These are phyloP conservation scores for Lentinula lateritia DNA, from an alignment of 768 basidiomycete species.

Conservation along the genomic window DNA sequence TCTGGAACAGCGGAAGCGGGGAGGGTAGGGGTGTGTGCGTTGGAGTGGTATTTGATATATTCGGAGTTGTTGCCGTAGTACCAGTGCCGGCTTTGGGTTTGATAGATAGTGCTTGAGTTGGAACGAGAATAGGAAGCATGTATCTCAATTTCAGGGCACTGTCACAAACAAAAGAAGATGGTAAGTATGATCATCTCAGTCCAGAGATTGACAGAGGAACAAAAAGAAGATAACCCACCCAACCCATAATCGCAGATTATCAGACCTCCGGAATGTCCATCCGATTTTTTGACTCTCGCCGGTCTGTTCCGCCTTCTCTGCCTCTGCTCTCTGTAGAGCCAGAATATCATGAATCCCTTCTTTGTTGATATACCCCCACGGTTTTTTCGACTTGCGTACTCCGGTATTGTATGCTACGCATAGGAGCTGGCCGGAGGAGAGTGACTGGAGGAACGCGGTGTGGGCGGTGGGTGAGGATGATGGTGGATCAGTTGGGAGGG, in stretches of 20 bases:
- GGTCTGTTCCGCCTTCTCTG: slow-evolving; percentile 25
- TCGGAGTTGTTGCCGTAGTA: not conserved
- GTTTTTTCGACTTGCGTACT: slow-evolving; percentile 73
- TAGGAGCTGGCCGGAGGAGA: slow-evolving; percentile 76
- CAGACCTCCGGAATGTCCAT: slow-evolving; percentile 83
- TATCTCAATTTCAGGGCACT: slow-evolving; percentile 85
- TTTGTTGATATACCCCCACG: slow-evolving; percentile 82
- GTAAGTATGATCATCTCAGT: not conserved
- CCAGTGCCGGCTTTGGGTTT: slow-evolving; percentile 9
- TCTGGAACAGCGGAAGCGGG: slow-evolving; percentile 19
- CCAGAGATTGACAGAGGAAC: not conserved
- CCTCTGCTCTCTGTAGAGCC: slow-evolving; percentile 50
- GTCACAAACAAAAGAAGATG: slow-evolving; percentile 2
- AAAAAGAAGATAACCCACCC: slow-evolving; percentile 49
- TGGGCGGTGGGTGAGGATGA: slow-evolving; percentile 22
- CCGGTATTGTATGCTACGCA: slow-evolving; percentile 78
- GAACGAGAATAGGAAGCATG: slow-evolving; percentile 60
- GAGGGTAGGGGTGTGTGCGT: slow-evolving; percentile 10
- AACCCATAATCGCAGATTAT: slow-evolving; percentile 81
- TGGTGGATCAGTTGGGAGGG: slow-evolving; percentile 17
- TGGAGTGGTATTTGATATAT: slow-evolving; percentile 18
- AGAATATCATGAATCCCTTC: slow-evolving; percentile 79
- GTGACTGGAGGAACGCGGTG: slow-evolving; percentile 42
- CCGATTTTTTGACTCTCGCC: slow-evolving; percentile 43
- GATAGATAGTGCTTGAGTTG: slow-evolving; percentile 27